Base-by-base conservation (phyloP, 148 eudicot species). In the Polygonum aviculare region DNA sequence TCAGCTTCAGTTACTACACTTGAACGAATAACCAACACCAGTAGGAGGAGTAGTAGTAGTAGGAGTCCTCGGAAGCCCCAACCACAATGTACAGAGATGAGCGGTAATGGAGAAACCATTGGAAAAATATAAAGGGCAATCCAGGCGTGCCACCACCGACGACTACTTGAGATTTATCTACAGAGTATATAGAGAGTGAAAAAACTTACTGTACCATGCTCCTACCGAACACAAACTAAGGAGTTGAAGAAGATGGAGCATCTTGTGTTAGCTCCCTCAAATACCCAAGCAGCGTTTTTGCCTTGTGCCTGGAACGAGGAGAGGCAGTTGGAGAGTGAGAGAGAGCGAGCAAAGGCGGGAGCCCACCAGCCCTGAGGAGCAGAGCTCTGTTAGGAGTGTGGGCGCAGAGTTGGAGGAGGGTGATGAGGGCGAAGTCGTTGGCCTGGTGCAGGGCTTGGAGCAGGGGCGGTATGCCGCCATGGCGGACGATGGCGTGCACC, bases 241-340 rank as follows among this genome's bases (percentile, higher is more conserved):
- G 91, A 77, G 76, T 88, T 36, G 97, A 88, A 70, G 88, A 71
- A 19, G 88, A 71, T 26, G 96, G 90, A 81, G 80, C 92, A 81
- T 83, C 89, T 76, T 88, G 90, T 74, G 98, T 88, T 72, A 92
- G 86, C 85, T 93, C 99, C 80, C 99, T 93, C 85, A 95, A 63
- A 75, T 86, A 87, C 65, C 84, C 86, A 26, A 95, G 91, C 77
- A 95, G 87, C 1, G 87, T 89, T 81, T 90, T 94, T 57, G 99
- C 97, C 98, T 91, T 94, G 62, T 94, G 97, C 80, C 90, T 94
- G 77, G 95, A 90, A 22, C 87, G 84, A 1, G 87, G 85, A 41
- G 31, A 26, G 31, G 31, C 31, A 0, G 91, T 94, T 2, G 91
- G 95, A 12, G 69, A 76, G 84, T 91, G 97, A 9, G 98, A 90